Conservation (phyloP, 768 basidiomycete genomes). For the Boletus bicolor region DNA sequence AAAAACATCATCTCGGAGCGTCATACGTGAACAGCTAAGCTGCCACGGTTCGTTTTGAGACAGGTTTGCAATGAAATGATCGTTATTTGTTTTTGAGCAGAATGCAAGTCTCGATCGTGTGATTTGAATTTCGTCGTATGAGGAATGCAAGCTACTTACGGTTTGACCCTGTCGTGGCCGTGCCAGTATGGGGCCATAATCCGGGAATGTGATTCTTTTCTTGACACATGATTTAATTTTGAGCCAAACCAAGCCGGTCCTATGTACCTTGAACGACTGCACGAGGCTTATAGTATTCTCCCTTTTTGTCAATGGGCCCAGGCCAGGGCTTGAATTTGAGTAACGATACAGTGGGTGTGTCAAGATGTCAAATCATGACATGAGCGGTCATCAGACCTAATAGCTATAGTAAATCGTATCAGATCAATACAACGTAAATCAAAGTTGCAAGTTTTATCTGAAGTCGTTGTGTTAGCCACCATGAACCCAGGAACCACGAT, state of each 20-base stretch:
- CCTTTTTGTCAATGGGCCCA: too few species aligned
- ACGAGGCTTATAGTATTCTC: neutral
- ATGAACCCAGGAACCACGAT: neutral
- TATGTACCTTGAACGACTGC: too few species aligned
- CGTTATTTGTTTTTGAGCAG: neutral
- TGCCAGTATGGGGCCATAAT: neutral
- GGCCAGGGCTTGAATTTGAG: neutral
- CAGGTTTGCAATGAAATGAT: neutral
- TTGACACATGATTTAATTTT: neutral
- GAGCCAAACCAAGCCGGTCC: neutral
- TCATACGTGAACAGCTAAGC: neutral
- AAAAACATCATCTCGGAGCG: neutral
- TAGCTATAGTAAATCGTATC: neutral
- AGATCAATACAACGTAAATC: neutral
- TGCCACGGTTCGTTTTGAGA: neutral
- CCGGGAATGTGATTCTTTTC: neutral
- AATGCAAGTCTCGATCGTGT: conserved; percentile 5
- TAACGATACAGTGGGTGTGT: conserved; percentile 4
- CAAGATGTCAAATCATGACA: neutral
- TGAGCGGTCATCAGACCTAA: neutral
- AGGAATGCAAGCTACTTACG: neutral
- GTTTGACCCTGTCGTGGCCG: neutral
- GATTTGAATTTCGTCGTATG: conserved; percentile 5
- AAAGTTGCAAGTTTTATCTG: neutral
- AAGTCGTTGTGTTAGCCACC: neutral